Conservation (phyloP, 257 asterid genomes). For the Apocynum venetum region DNA sequence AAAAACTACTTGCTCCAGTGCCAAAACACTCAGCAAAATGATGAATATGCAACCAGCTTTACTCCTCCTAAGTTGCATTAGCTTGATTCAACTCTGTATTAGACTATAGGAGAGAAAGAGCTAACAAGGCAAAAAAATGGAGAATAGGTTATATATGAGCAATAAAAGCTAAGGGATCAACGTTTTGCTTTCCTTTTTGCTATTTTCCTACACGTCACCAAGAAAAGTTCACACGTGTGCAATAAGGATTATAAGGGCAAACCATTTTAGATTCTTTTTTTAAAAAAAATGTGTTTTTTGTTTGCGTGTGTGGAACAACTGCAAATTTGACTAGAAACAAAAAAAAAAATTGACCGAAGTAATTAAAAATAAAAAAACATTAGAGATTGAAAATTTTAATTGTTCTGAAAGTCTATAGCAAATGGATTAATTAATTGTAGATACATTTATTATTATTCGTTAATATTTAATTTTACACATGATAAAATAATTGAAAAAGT, state of each 20-base stretch:
- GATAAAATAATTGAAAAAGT: no score
- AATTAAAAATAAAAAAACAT: no score
- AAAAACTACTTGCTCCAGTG: conserved; percentile 16
- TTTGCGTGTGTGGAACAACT: neutral
- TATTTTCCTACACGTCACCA: neutral
- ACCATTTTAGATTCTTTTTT: neutral
- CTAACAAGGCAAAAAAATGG: neutral
- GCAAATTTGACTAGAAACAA: neutral
- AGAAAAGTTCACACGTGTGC: neutral
- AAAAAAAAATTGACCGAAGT: neutral
- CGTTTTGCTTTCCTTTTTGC: neutral
- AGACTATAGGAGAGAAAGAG: neutral
- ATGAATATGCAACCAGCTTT: conserved; percentile 8
- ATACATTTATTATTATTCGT: no score
- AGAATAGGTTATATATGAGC: neutral
- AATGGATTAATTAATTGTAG: no score
- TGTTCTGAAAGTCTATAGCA: no score
- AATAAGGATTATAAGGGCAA: neutral
- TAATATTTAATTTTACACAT: no score
- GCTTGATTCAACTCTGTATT: neutral
- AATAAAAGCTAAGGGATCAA: neutral
- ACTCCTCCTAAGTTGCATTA: conserved; percentile 7
- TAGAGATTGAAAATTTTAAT: no score
- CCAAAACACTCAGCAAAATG: conserved; percentile 20
- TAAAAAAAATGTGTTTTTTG: neutral